Evolutionary conservation across 164 flowering plant genomes (phyloP), one percentile per base, ranked within the genome.

Genomic region (Magnolia sinica): DNA sequence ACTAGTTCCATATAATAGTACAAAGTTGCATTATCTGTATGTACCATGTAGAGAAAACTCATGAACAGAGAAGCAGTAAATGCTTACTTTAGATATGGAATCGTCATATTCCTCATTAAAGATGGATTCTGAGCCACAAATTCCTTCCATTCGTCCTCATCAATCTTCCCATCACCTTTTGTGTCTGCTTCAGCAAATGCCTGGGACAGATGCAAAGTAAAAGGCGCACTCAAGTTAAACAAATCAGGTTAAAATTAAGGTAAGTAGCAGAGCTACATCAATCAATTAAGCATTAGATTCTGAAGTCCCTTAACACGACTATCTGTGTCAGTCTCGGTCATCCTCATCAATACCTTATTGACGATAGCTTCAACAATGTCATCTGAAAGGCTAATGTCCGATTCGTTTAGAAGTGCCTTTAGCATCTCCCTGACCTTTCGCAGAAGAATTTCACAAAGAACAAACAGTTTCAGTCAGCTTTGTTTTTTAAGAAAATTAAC

Each of bases 101-200:
- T 88, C 73, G 95, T 94, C 95, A 91, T 91, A 84, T 83, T 89
- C 86, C 86, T 91, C 16, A 91, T 71, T 18, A 89, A 65, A 29
- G 91, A 81, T 67, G 98, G 96, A 79, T 89, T 81, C 72, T 76
- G 83, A 10, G 83, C 79, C 1, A 91, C 96, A 65, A 87, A 88
- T 64, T 83, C 87, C 75, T 83, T 88, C 98, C 98, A 93, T 76
- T 93, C 96, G 64, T 89, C 91, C 63, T 4, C 64, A 77, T 91
- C 93, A 29, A 93, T 93, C 84, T 72, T 89, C 18, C 94, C 98
- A 78, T 93, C 96, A 69, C 86, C 88, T 24, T 91, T 89, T 19
- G 70, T 51, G 77, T 93, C 98, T 72, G 89, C 96, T 20, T 89
- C 92, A 52, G 8, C 50, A 70, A 89, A 83, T 64, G 95, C 88